Evolutionary conservation across 192 early-diverging fungal genomes (phyloP), one percentile per base, ranked within the genome.

Genomic region (Coemansia sp.): DNA sequence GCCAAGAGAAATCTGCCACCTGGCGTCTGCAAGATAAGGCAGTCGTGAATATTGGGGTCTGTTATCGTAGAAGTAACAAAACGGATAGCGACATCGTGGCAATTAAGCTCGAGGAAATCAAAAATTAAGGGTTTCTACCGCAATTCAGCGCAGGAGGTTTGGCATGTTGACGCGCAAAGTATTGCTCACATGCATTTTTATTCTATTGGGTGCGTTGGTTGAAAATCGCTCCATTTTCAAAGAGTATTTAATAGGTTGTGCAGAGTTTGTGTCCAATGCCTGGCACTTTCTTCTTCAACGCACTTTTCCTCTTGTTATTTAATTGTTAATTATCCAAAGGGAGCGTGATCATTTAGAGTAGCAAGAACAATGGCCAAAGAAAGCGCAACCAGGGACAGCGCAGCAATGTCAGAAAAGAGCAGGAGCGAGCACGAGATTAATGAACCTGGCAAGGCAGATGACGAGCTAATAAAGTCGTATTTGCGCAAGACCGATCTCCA

Each of bases 401-500:
- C 3, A 3, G 41, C 41, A 43, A n/a, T 43, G 41, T 43, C 41
- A 2, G 41, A 43, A 15, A 43, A 43, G 41, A 15, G 57, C 22
- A 48, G 43, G 23, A 1, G 53, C 15, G 29, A 57, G 32, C 32
- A 29, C 27, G 27, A 4, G 27, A 29, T 32, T 5, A 32, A 32
- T 6, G 32, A 32, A 0, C 32, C 32, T 37, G 55, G 35, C 52
- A 24, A 24, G 52, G 11, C 19, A 5, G 52, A 22, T 25, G 11
- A n/a, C 2, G 19, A 7, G 17, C 70, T 79, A 21, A 60, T 53
- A 37, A 55, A 49, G 43, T 67, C 77, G 3, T 80, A 80, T 48
- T 17, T 85, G 35, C 70, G 84, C 75, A 83, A 78, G 49, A 52
- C 84, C 57, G 87, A 90, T 66, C 51, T 69, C 62, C 72, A 76